A percentile compares a stretch with the other conserved stretches of the same genome.
Evolutionary conservation across 2,329 filamentous ascomycete genomes (phyloP).

Genomic region (Tolypocladium pustulatum): DNA sequence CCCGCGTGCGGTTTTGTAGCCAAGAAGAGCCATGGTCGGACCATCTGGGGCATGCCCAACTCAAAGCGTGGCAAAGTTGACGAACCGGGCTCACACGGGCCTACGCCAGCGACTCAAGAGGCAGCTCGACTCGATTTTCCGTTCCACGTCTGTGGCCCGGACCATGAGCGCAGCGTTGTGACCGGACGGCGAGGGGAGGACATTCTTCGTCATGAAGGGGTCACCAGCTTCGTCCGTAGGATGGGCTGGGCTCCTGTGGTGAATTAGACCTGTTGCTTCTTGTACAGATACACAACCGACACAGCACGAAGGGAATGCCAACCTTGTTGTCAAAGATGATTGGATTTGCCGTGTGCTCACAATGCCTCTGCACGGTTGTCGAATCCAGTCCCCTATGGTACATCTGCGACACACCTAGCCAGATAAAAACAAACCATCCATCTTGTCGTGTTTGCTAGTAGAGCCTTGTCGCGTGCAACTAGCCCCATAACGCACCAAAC

Average conservation of each 20-base stretch:
- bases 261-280: slow-evolving; percentile 13
- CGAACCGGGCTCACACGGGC: neutral
- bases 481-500: slow-evolving; percentile 3
- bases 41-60: slow-evolving; percentile 4
- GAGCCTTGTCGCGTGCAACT: neutral
- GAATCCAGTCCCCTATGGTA: neutral
- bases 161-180: slow-evolving; percentile 54
- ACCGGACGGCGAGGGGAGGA: slow-evolving; percentile 51
- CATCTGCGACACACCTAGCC: neutral
- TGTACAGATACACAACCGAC: neutral
- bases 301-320: neutral
- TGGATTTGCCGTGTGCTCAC: neutral
- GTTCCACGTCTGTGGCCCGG: slow-evolving; percentile 51
- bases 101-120: neutral
- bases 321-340: neutral
- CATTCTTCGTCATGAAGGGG: slow-evolving; percentile 50
- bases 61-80: neutral
- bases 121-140: slow-evolving; percentile 32
- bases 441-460: neutral
- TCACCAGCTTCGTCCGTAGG: slow-evolving; percentile 43
- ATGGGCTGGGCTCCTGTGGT: slow-evolving; percentile 47
- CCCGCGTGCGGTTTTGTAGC: slow-evolving; percentile 44
- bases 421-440: neutral
- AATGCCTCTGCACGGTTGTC: neutral
- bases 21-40: slow-evolving; percentile 12